These are phyloP conservation scores for Rheum nobile DNA, from an alignment of 148 eudicot genomes.

Conservation along the genomic window DNA sequence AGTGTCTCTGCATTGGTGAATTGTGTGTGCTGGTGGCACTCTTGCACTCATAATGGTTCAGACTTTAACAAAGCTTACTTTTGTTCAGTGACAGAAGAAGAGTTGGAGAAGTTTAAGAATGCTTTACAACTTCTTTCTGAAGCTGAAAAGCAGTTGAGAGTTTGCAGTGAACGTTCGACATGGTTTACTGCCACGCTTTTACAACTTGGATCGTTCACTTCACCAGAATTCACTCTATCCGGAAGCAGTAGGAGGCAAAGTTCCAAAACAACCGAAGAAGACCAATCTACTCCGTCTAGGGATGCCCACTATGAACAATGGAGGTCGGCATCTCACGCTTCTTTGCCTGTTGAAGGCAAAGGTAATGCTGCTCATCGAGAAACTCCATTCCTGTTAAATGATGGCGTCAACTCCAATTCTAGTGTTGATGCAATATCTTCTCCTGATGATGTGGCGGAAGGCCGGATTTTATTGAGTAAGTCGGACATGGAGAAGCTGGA, in stretches of 20 bases:
- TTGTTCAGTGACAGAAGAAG: slow-evolving; percentile 66
- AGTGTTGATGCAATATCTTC: slow-evolving; percentile 22
- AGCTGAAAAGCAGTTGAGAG: slow-evolving; percentile 91
- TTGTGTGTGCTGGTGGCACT: not conserved
- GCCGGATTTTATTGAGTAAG: slow-evolving; percentile 21
- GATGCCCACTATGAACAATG: slow-evolving; percentile 29
- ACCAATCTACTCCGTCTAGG: slow-evolving; percentile 48
- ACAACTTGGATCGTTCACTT: slow-evolving; percentile 79
- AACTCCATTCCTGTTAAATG: slow-evolving; percentile 15
- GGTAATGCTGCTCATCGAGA: slow-evolving; percentile 24
- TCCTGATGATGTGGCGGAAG: slow-evolving; percentile 23
- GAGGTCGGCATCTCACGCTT: slow-evolving; percentile 39
- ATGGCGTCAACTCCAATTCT: slow-evolving; percentile 15
- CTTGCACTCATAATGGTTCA: not conserved
- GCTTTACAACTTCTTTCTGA: slow-evolving; percentile 94
- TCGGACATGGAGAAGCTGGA: slow-evolving; percentile 43
- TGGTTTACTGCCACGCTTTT: slow-evolving; percentile 97
- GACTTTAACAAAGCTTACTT: not conserved
- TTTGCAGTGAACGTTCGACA: slow-evolving; percentile 86
- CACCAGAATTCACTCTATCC: slow-evolving; percentile 66
- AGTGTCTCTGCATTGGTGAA: too few relatives aligned
- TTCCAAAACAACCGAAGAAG: slow-evolving; percentile 70
- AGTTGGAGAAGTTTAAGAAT: slow-evolving; percentile 73
- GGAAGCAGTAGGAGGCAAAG: slow-evolving; percentile 82
- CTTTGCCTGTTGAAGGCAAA: too few relatives aligned